A percentile compares a stretch with the other conserved stretches of the same genome.
Conservation (phyloP, 75 land plant genomes). For the Pinus tabuliformis region DNA sequence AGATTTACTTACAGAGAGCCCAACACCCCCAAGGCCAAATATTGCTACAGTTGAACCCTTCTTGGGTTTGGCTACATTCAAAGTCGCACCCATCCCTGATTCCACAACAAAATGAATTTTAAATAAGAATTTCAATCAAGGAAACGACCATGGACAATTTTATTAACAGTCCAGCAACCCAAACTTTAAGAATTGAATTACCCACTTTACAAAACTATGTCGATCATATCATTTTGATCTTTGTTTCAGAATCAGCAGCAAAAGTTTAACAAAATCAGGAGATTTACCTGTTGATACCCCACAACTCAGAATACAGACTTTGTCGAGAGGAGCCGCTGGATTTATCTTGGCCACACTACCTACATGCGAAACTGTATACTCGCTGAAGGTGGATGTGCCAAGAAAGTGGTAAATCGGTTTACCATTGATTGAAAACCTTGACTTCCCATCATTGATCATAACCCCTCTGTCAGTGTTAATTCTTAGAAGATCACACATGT, state of each 20-base stretch:
- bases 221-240: too few species aligned
- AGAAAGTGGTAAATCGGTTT: conserved; percentile 52
- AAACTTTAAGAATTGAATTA: background rate
- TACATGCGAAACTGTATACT: too few species aligned
- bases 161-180: background rate
- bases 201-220: too few species aligned
- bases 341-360: conserved; percentile 61
- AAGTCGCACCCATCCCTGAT: conserved; percentile 68
- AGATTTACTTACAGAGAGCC: conserved; percentile 60
- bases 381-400: conserved; percentile 56
- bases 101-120: background rate
- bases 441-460: conserved; percentile 16
- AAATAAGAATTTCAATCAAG: background rate
- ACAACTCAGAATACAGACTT: conserved; percentile 39
- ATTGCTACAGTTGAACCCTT: conserved; percentile 75
- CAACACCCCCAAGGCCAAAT: conserved; percentile 83
- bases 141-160: background rate
- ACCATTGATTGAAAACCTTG: conserved; percentile 45
- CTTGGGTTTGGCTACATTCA: conserved; percentile 70
- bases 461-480: too few species aligned
- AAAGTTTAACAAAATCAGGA: background rate
- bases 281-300: conserved; percentile 29
- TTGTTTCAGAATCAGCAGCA: background rate
- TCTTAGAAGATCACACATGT: too few species aligned
- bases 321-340: conserved; percentile 72